Evolutionary conservation across 192 early-diverging fungal genomes (phyloP).

Genomic region (Coemansia sp.): DNA sequence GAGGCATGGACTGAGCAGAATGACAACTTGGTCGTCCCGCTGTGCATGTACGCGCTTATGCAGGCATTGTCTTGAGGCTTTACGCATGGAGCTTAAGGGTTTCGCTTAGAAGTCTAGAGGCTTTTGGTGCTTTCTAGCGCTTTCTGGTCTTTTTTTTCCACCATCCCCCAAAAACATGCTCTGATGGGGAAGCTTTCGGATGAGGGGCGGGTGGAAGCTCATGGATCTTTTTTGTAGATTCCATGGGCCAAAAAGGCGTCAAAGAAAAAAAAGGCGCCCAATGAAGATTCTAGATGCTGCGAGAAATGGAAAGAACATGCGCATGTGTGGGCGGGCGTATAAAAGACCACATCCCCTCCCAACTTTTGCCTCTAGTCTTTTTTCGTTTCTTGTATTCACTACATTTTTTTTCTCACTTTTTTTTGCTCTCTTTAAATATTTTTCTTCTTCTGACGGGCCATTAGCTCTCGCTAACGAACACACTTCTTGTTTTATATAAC

Average conservation of each 20-base stretch:
- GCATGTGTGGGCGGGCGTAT: not conserved
- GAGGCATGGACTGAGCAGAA: slow-evolving; percentile 93
- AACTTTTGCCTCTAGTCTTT: not conserved
- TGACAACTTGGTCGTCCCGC: slow-evolving; percentile 91
- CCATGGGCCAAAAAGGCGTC: slow-evolving; percentile 1
- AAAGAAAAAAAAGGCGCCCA: not conserved
- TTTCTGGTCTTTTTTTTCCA: no score
- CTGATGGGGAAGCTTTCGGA: not conserved
- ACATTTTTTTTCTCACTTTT: not conserved
- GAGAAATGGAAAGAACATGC: not conserved
- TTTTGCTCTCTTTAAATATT: not conserved
- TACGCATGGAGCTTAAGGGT: no score
- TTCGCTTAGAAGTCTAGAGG: not conserved
- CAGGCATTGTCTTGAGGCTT: not conserved
- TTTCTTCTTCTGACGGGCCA: not conserved
- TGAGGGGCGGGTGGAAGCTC: slow-evolving; percentile 12
- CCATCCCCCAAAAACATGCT: not conserved
- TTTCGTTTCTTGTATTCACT: slow-evolving; percentile 12
- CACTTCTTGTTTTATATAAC: slow-evolving; percentile 15
- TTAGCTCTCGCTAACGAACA: slow-evolving; percentile 3
- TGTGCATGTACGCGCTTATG: slow-evolving; percentile 63
- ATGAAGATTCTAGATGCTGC: slow-evolving; percentile 10
- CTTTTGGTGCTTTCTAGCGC: not conserved
- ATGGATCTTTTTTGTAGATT: slow-evolving; percentile 10
- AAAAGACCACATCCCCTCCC: not conserved